These are phyloP conservation scores for Annona cherimola DNA, from an alignment of 164 flowering plant species.

Conservation along the genomic window DNA sequence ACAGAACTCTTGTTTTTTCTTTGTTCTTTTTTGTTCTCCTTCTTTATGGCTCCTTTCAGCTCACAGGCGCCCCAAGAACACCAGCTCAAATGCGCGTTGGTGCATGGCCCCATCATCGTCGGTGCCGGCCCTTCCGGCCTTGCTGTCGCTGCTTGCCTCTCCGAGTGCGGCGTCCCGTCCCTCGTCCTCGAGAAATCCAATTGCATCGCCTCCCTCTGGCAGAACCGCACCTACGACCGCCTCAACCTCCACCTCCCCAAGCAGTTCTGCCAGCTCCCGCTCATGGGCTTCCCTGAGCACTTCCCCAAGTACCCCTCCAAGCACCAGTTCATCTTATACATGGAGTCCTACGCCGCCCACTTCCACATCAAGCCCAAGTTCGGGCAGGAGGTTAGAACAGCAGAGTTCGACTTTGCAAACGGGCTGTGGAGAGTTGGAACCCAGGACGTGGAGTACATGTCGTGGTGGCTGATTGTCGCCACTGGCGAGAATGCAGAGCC, in stretches of 20 bases:
- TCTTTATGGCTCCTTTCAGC: constrained; percentile 36
- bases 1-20: neutral
- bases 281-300: constrained; percentile 52
- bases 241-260: constrained; percentile 81
- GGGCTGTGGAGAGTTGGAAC: constrained; percentile 64
- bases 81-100: constrained; percentile 21
- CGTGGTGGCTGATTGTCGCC: constrained; percentile 76
- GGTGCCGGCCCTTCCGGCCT: constrained; percentile 96
- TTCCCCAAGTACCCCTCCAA: constrained; percentile 85
- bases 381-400: constrained; percentile 44
- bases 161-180: constrained; percentile 45
- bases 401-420: constrained; percentile 42
- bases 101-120: constrained; percentile 64
- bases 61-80: constrained; percentile 13
- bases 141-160: constrained; percentile 73
- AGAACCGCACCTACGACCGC: constrained; percentile 50
- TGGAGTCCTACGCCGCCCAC: constrained; percentile 65
- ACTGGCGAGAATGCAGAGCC: constrained; percentile 95
- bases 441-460: constrained; percentile 40
- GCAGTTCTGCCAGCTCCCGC: constrained; percentile 77
- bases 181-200: constrained; percentile 58
- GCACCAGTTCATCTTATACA: constrained; percentile 73
- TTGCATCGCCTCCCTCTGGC: constrained; percentile 89
- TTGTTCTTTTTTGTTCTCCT: neutral
- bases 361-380: constrained; percentile 60